Percentiles rank a stretch among this genome's conserved stretches.
Evolutionary conservation across 331 rosid genomes (phyloP).

Genomic region (Phaseolus coccineus): DNA sequence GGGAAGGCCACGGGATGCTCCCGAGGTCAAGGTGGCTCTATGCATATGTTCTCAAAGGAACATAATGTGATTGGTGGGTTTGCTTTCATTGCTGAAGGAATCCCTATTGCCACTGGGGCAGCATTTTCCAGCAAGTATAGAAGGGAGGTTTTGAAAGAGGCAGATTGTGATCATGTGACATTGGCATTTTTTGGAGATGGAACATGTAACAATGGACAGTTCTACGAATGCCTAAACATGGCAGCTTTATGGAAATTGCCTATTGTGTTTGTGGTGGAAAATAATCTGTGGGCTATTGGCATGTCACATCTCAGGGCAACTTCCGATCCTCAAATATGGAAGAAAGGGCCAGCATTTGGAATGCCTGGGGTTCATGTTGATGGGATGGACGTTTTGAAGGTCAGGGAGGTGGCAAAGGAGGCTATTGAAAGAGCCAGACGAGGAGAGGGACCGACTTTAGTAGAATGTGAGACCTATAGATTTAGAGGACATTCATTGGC

Average conservation of each 20-base stretch:
- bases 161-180: slow-evolving; percentile 69
- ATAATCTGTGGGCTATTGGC: slow-evolving; percentile 94
- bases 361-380: slow-evolving; percentile 96
- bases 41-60: slow-evolving; percentile 96
- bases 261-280: slow-evolving; percentile 87
- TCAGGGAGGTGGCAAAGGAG: slow-evolving; percentile 91
- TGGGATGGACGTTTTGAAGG: slow-evolving; percentile 97
- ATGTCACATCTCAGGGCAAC: slow-evolving; percentile 93
- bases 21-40: slow-evolving; percentile 95
- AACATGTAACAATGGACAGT: slow-evolving; percentile 89
- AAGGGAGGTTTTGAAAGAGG: slow-evolving; percentile 75
- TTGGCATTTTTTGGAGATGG: slow-evolving; percentile 93
- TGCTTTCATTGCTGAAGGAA: slow-evolving; percentile 93
- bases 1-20: slow-evolving; percentile 92
- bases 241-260: slow-evolving; percentile 95
- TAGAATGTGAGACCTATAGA: slow-evolving; percentile 92
- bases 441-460: slow-evolving; percentile 94
- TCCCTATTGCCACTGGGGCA: slow-evolving; percentile 88
- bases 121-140: slow-evolving; percentile 76
- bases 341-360: slow-evolving; percentile 95
- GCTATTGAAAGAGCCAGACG: slow-evolving; percentile 87
- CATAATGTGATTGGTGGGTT: slow-evolving; percentile 84
- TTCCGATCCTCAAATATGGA: slow-evolving; percentile 92
- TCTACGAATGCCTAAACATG: slow-evolving; percentile 91
- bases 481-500: slow-evolving; percentile 96